Base-by-base conservation (phyloP, 2,329 filamentous ascomycete species). In the Blastomyces silverae region DNA sequence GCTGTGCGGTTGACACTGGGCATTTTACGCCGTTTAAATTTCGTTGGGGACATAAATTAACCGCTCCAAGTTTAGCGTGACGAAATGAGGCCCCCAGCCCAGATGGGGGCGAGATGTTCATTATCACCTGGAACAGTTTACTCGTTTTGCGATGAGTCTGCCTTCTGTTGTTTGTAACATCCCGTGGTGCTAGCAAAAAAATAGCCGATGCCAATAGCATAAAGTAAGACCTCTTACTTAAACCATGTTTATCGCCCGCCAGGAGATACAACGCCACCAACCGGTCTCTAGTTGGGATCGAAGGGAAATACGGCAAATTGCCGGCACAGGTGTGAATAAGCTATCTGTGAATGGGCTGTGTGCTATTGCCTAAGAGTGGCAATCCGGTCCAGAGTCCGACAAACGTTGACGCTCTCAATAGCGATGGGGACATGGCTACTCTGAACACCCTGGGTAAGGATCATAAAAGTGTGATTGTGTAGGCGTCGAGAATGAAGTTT, bases 321-420 rank as follows among this genome's bases (percentile, higher is more conserved):
- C 85, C 88, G 66, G 88, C 89, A 11, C 92, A 96, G 80, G 79
- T 96, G 11, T 76, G 7, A 71, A 78, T 96, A 61, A 83, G 91
- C 67, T 96, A 91, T 83, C 89, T 96, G 76, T 89, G 96, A 77
- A 92, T 90, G 78, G 88, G 85, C 3, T 87, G 85, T 74, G 82
- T 89, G 44, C 89, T 89, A 57, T 78, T 92, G 66, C 88, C 89
- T 28, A 92, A 92, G 82, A 90, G 87, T 66, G 87, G 88, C 61
- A 88, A 84, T 4, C 82, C 85, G 0, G 84, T 82, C 39, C 81
- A 89, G 15, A 91, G 92, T 67, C 78, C 80, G 66, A 83, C 86
- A 72, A 92, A 92, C 70, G 80, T 81, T 0, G 80, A 80, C 63
- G 89, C 89, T 71, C 78, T 81, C 42, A 76, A 90, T 17, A 77